A percentile compares a stretch with the other conserved stretches of the same genome.
Evolutionary conservation across 768 basidiomycete genomes (phyloP).

Genomic region (Phylloporus sp.): DNA sequence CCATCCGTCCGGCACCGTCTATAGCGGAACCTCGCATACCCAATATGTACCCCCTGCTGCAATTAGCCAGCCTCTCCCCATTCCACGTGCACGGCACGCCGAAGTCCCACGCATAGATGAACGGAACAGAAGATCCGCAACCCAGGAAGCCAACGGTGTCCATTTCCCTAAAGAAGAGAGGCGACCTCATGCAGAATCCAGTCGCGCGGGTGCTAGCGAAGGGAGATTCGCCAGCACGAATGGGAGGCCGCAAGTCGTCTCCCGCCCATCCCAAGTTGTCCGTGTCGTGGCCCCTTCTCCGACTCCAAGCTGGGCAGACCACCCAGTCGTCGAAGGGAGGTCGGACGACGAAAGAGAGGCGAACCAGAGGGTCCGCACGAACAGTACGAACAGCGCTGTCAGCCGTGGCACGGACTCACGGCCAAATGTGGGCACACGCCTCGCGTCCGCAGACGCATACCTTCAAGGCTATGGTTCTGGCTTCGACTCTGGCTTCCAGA

Average conservation of each 20-base stretch:
- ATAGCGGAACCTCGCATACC: constrained; percentile 10
- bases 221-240: constrained; percentile 5
- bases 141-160: constrained; percentile 13
- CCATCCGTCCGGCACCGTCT: constrained; percentile 7
- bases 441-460: constrained; percentile 35
- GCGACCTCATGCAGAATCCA: constrained; percentile 9
- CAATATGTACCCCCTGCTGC: constrained; percentile 12
- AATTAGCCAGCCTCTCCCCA: constrained; percentile 13
- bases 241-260: constrained; percentile 29
- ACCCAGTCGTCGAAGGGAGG: constrained; percentile 26
- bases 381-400: constrained; percentile 6
- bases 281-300: constrained; percentile 23
- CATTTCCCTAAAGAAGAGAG: constrained; percentile 14
- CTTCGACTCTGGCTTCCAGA: constrained; percentile 28
- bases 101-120: constrained; percentile 22
- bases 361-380: constrained; percentile 9
- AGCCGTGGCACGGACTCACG: neutral
- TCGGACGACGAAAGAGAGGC: constrained; percentile 29
- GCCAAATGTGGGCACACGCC: constrained; percentile 12
- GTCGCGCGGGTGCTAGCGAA: constrained; percentile 6
- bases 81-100: constrained; percentile 20
- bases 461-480: constrained; percentile 33
- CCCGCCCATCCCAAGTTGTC: constrained; percentile 30
- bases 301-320: constrained; percentile 29
- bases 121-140: constrained; percentile 12